These are phyloP conservation scores for Parachlorella kessleri DNA, from an alignment of 139 green algal species.

Conservation along the genomic window DNA sequence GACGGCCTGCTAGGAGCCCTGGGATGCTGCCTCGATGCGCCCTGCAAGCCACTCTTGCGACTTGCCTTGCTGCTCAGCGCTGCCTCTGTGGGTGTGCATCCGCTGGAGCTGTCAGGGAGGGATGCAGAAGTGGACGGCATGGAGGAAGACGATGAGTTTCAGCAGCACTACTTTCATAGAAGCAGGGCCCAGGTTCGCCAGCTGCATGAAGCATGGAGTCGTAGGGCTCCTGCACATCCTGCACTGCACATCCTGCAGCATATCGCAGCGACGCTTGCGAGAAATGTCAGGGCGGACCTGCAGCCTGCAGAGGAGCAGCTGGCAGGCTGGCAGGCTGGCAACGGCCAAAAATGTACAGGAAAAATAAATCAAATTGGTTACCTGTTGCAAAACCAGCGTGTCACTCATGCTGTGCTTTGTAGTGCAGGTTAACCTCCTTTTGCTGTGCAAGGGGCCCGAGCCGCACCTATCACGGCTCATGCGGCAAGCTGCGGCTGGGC, in stretches of 20 bases:
- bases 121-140: neutral
- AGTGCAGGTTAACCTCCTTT: constrained; percentile 26
- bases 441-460: constrained; percentile 1
- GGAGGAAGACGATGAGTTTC: neutral
- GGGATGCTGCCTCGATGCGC: neutral
- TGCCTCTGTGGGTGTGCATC: neutral
- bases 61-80: constrained; percentile 35
- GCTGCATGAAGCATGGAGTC: neutral
- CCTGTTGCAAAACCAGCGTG: too few species aligned
- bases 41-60: constrained; percentile 4
- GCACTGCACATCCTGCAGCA: too few species aligned
- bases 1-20: too few species aligned
- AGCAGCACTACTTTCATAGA: neutral
- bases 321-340: too few species aligned
- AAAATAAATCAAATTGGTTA: too few species aligned
- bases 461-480: constrained; percentile 19
- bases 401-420: neutral
- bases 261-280: too few species aligned
- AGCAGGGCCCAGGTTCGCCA: constrained; percentile 7
- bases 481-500: neutral
- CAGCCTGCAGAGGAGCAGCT: too few species aligned
- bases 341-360: too few species aligned
- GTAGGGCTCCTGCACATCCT: neutral
- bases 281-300: too few species aligned
- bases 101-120: neutral